Conservation (phyloP, 1,284 basidiomycete genomes). For the Cutaneotrichosporon daszewskae region DNA sequence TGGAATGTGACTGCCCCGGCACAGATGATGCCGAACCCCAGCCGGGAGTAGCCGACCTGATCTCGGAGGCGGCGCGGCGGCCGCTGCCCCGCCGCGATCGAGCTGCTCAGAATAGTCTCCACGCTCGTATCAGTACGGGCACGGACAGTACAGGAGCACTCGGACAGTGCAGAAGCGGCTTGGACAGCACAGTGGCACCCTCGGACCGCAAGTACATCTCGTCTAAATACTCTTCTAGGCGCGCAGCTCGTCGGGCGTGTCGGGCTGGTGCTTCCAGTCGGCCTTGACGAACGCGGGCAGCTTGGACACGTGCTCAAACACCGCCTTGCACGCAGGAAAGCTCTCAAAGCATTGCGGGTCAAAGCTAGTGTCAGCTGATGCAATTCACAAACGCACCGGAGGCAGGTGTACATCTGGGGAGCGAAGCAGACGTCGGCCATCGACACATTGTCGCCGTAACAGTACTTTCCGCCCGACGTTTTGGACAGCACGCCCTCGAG, state of each 20-base stretch:
- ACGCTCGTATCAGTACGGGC: too few relatives aligned
- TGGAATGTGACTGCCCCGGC: too few relatives aligned
- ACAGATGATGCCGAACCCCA: too few relatives aligned
- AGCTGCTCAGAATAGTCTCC: too few relatives aligned
- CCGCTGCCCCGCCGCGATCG: too few relatives aligned
- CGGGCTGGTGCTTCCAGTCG: slow-evolving; percentile 19
- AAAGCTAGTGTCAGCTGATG: not conserved
- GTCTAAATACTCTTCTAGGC: too few relatives aligned
- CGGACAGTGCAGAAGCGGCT: too few relatives aligned
- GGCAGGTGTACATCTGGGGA: slow-evolving; percentile 13
- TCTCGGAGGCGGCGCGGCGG: too few relatives aligned
- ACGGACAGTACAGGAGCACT: too few relatives aligned
- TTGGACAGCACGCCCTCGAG: slow-evolving; percentile 11
- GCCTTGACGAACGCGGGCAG: slow-evolving; percentile 14
- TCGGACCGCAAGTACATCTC: too few relatives aligned
- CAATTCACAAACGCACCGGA: slow-evolving; percentile 3
- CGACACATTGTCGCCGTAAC: slow-evolving; percentile 13
- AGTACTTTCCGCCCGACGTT: slow-evolving; percentile 6
- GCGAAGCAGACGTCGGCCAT: slow-evolving; percentile 14
- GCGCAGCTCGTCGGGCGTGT: slow-evolving; percentile 16
- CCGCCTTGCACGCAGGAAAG: slow-evolving; percentile 4
- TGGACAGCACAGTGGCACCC: too few relatives aligned
- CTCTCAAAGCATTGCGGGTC: slow-evolving; percentile 1
- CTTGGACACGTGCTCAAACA: slow-evolving; percentile 10
- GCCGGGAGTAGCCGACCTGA: too few relatives aligned